phyloP scores from a whole-genome alignment of 73 alveolate species.

The Uronychia setigera region DNA sequence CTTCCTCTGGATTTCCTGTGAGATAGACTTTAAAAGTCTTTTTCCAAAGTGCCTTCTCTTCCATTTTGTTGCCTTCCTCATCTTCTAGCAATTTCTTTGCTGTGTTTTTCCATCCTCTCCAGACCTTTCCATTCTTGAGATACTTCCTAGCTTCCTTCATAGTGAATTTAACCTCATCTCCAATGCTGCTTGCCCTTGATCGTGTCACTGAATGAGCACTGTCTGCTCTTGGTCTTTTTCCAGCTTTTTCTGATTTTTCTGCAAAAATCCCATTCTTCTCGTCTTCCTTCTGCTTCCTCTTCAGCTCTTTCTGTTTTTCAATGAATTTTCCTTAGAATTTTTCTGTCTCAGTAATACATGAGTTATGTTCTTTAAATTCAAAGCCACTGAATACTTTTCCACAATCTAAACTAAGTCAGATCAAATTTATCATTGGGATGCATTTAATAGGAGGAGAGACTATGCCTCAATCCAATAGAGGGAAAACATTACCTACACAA shows the following conservation, averaged over 20 bases:
- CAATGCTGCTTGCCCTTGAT: neutral
- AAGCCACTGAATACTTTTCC: constrained; percentile 79
- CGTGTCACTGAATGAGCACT: neutral
- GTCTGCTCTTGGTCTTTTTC: constrained; percentile 5
- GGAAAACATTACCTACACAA: too few species aligned
- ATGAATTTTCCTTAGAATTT: constrained; percentile 75
- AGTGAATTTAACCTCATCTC: constrained; percentile 5
- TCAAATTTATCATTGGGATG: too few species aligned
- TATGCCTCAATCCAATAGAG: too few species aligned
- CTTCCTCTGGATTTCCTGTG: neutral
- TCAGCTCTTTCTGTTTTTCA: constrained; percentile 48
- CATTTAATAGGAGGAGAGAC: too few species aligned
- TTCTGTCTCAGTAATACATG: constrained; percentile 87
- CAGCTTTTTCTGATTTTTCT: neutral
- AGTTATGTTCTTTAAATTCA: constrained; percentile 82
- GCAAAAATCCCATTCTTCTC: neutral
- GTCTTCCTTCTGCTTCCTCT: constrained; percentile 42
- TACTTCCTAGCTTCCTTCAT: constrained; percentile 26
- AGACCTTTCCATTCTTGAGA: constrained; percentile 15
- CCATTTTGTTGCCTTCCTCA: constrained; percentile 14
- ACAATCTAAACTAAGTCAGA: constrained; percentile 90
- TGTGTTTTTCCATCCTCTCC: constrained; percentile 50
- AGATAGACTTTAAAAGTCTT: neutral
- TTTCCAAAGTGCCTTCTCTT: constrained; percentile 17
- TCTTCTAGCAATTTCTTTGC: constrained; percentile 27